Conservation (phyloP, 108 stramenopile genomes). For the Ochromonas danica region DNA sequence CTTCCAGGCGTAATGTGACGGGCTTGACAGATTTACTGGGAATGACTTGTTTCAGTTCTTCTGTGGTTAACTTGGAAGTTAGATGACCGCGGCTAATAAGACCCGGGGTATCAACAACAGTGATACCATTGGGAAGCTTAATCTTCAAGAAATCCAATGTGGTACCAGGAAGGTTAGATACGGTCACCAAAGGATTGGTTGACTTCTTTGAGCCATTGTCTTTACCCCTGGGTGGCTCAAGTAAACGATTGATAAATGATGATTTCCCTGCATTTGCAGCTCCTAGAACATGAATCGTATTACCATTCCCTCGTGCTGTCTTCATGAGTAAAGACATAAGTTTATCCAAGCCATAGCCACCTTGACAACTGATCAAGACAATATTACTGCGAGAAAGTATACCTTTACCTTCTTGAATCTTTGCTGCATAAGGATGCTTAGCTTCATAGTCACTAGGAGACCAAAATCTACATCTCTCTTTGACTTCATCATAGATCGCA, state of each 20-base stretch:
- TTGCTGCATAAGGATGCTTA: constrained; percentile 16
- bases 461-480: not conserved
- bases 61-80: constrained; percentile 45
- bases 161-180: constrained; percentile 54
- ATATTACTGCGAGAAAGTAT: not conserved
- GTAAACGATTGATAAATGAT: constrained; percentile 57
- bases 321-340: constrained; percentile 42
- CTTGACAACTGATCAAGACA: constrained; percentile 46
- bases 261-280: constrained; percentile 61
- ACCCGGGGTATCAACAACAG: constrained; percentile 58
- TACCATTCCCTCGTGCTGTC: constrained; percentile 18
- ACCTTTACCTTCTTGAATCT: not conserved
- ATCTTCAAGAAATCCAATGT: constrained; percentile 56
- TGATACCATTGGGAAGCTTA: constrained; percentile 40
- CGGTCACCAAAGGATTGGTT: constrained; percentile 40
- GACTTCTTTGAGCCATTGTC: not conserved
- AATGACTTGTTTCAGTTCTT: constrained; percentile 48
- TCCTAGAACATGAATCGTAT: constrained; percentile 58
- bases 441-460: constrained; percentile 43
- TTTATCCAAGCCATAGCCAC: constrained; percentile 45
- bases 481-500: constrained; percentile 49
- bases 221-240: constrained; percentile 27
- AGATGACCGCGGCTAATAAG: constrained; percentile 52
- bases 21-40: constrained; percentile 46
- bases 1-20: constrained; percentile 54